A percentile compares a stretch with the other conserved stretches of the same genome.
Conservation (phyloP, 495 filamentous ascomycete species). For the Penicillium robsamsonii region DNA sequence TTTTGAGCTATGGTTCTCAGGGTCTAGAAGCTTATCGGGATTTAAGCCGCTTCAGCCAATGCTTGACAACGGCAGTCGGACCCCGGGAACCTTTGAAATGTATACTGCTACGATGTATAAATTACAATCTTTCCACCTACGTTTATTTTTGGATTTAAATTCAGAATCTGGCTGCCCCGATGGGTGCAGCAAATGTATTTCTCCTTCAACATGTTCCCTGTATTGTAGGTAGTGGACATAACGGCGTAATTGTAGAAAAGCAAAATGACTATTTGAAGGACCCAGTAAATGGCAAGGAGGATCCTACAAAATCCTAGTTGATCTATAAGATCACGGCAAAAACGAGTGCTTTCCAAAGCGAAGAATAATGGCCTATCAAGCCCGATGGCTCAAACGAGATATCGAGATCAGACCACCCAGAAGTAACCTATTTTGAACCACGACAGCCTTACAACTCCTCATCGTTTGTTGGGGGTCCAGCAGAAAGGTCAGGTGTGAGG, state of each 20-base stretch:
- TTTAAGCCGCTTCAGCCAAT: neutral
- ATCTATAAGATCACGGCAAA: neutral
- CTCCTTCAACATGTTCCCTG: conserved; percentile 22
- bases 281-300: conserved; percentile 1
- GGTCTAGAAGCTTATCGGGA: neutral
- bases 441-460: conserved; percentile 37
- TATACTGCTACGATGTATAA: neutral
- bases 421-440: neutral
- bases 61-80: neutral
- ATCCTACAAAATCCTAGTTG: neutral
- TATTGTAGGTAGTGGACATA: conserved; percentile 26
- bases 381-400: neutral
- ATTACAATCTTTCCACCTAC: neutral
- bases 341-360: neutral
- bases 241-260: conserved; percentile 25
- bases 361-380: neutral
- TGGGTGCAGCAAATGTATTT: conserved; percentile 27
- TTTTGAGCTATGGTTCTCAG: neutral
- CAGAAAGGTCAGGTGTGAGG: conserved; percentile 8
- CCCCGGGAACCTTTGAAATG: neutral
- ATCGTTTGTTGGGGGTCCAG: conserved; percentile 17
- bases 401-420: neutral
- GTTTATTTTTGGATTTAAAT: neutral
- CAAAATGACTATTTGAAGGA: neutral
- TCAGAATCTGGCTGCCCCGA: conserved; percentile 21